Evolutionary conservation across 2,329 filamentous ascomycete species (phyloP).

Genomic region (Pochonia chlamydosporia): DNA sequence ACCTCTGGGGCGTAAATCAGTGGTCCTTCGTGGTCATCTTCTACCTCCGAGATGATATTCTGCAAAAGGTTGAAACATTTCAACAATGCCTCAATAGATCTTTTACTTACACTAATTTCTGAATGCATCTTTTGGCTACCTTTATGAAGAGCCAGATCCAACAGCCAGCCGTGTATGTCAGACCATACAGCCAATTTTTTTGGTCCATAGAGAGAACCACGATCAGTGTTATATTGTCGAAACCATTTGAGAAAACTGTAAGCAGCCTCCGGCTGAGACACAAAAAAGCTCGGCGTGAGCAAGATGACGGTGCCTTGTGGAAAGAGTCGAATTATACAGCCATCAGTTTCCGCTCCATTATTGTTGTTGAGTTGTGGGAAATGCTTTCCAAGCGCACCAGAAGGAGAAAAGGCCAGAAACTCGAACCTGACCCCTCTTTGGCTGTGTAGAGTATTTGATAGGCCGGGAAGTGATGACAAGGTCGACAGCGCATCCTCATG

Average conservation of each 20-base stretch:
- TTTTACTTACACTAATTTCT: no score
- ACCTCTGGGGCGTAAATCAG: slow-evolving; percentile 39
- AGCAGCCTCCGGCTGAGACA: slow-evolving; percentile 29
- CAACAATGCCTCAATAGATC: slow-evolving; percentile 13
- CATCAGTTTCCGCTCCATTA: slow-evolving; percentile 8
- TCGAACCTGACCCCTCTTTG: slow-evolving; percentile 19
- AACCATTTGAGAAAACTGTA: slow-evolving; percentile 31
- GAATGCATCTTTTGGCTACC: neutral
- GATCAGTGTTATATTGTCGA: slow-evolving; percentile 15
- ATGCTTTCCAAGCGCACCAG: neutral
- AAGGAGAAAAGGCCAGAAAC: slow-evolving; percentile 33
- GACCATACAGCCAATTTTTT: slow-evolving; percentile 25
- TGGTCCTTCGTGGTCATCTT: slow-evolving; percentile 16
- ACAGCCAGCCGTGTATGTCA: slow-evolving; percentile 22
- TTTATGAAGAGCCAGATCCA: slow-evolving; percentile 19
- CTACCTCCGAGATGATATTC: slow-evolving; percentile 11
- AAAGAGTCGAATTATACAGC: slow-evolving; percentile 24
- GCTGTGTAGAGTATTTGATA: slow-evolving; percentile 27
- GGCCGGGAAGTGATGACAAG: slow-evolving; percentile 32
- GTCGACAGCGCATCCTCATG: slow-evolving; percentile 36
- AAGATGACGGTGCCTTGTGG: slow-evolving; percentile 26
- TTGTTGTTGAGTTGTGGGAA: neutral
- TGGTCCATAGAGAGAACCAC: slow-evolving; percentile 7
- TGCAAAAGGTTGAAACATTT: slow-evolving; percentile 18
- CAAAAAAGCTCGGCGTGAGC: slow-evolving; percentile 37